These are phyloP conservation scores for Pythium rhizo-oryzae DNA, from an alignment of 352 stramenopile genomes.

Conservation along the genomic window DNA sequence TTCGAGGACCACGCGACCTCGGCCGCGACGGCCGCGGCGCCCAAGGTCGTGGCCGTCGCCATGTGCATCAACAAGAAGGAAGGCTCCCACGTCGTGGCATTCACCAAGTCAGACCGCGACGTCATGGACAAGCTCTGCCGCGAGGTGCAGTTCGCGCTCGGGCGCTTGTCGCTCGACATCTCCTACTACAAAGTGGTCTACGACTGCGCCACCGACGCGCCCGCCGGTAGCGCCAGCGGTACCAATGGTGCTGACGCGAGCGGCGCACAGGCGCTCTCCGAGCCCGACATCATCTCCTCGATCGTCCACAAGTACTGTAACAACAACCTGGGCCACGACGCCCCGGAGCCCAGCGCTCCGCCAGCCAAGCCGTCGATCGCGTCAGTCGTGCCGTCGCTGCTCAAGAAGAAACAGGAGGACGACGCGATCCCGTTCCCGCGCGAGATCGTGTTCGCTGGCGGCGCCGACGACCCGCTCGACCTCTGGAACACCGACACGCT, in stretches of 20 bases:
- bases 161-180: conserved; percentile 66
- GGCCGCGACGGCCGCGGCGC: conserved; percentile 31
- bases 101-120: conserved; percentile 57
- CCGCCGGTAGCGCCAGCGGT: not conserved
- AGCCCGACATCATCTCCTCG: conserved; percentile 38
- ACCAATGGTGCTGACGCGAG: not conserved
- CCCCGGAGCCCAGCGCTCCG: not conserved
- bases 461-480: conserved; percentile 50
- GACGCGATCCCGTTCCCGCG: conserved; percentile 58
- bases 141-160: conserved; percentile 73
- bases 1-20: conserved; percentile 55
- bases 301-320: conserved; percentile 44
- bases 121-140: conserved; percentile 64
- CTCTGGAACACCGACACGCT: conserved; percentile 56
- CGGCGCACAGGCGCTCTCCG: conserved; percentile 23
- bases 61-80: conserved; percentile 93
- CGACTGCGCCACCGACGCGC: conserved; percentile 12
- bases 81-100: conserved; percentile 64
- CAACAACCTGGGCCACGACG: conserved; percentile 6
- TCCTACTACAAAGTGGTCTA: conserved; percentile 79
- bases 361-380: conserved; percentile 8
- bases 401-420: conserved; percentile 58
- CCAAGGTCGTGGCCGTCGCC: conserved; percentile 66
- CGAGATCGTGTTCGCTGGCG: conserved; percentile 47
- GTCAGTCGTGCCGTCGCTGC: conserved; percentile 23